Conservation (phyloP, 2,329 filamentous ascomycete species). For the Graphilbum sp. region DNA sequence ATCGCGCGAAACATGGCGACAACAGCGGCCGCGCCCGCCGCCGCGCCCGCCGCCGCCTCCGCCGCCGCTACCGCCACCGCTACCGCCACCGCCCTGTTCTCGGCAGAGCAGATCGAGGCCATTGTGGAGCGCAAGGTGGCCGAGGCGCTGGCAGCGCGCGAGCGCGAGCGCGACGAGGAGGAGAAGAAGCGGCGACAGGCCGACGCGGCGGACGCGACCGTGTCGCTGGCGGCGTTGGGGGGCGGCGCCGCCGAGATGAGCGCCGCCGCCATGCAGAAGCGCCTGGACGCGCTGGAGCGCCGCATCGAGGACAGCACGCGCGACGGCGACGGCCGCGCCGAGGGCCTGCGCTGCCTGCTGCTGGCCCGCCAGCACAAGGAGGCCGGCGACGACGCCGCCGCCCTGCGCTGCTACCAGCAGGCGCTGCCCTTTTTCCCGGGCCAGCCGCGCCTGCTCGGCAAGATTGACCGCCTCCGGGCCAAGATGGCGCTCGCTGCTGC, state of each 20-base stretch:
- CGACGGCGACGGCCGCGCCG: constrained; percentile 54
- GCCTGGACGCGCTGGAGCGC: constrained; percentile 70
- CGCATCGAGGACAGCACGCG: constrained; percentile 54
- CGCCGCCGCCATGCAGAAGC: constrained; percentile 23
- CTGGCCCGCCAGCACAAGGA: constrained; percentile 86
- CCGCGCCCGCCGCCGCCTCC: constrained; percentile 1
- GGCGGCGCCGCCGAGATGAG: no score
- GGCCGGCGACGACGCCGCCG: constrained; percentile 59
- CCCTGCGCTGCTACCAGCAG: constrained; percentile 72
- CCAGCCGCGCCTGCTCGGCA: constrained; percentile 59
- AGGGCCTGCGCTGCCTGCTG: constrained; percentile 73
- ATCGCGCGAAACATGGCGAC: neutral
- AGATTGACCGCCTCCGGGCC: constrained; percentile 46
- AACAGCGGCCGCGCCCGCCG: neutral
- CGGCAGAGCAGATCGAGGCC: constrained; percentile 66
- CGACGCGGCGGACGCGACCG: constrained; percentile 9
- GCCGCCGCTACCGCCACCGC: constrained; percentile 6
- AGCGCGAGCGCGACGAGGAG: constrained; percentile 28
- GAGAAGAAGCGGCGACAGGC: constrained; percentile 15
- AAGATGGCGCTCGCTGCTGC: constrained; percentile 22
- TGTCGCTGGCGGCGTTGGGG: no score
- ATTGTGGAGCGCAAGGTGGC: constrained; percentile 85
- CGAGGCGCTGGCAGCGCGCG: constrained; percentile 70
- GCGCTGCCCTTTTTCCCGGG: constrained; percentile 74
- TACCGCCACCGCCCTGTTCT: constrained; percentile 31